Evolutionary conservation across 163 green algal genomes (phyloP), one percentile per base, ranked within the genome.

Genomic region (Botryococcus braunii): DNA sequence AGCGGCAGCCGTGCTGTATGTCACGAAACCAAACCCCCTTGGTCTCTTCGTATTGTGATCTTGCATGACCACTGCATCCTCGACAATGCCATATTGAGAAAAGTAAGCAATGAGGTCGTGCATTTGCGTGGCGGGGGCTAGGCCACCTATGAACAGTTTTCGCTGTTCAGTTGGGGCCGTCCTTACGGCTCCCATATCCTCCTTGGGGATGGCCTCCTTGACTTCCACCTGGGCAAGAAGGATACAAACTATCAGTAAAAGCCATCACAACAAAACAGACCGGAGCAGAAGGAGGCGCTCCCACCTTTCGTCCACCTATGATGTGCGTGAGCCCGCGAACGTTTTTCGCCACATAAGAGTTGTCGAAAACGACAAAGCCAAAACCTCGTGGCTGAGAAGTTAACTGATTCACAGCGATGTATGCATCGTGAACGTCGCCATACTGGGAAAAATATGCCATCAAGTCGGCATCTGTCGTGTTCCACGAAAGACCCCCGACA

Each of bases 51-150:
- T 97, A 46, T 95, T 87, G 67, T 97, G 91, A 77, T 98, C 92
- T 74, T 95, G 95, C 93, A 98, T 98, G 40, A 98, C 93, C 57
- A 97, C 91, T 7, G 89, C 88, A 52, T 96, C 92, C 32, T 97
- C 89, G 11, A 93, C 84, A 64, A 64, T 61, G 7, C 93, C 93
- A 73, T 94, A 98, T 52, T 88, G 77, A 69, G 91, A 86, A 75
- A 98, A 98, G 74, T 97, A 91, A 37, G 80, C 65, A 25, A 41
- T 52, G 67, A 97, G 79, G 23, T 82, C 75, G 17, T 71, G 65
- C 68, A 98, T 93, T 65, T 96, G 91, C 13, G 97, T 88, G 27
- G 71, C 83, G 38, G 89, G 86, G 1, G 92, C 81, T 57, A 98
- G 81, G 48, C 92, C 93, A 21, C 92, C 92, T 17, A 98, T 88